These are phyloP conservation scores for Dioscorea alata DNA, from an alignment of 106 monocot genomes.

Conservation along the genomic window DNA sequence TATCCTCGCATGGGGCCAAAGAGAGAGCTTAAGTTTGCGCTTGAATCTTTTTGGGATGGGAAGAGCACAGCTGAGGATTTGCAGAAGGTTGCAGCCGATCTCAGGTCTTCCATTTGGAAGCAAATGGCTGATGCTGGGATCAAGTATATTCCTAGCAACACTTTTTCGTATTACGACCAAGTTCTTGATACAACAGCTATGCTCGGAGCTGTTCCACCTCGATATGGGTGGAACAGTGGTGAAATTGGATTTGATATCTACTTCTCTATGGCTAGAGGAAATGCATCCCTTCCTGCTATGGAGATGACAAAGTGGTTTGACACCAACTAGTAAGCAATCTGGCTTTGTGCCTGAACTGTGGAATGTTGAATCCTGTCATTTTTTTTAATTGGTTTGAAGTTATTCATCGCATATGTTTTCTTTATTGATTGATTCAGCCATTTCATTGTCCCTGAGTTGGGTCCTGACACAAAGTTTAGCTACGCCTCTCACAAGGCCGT, in stretches of 20 bases:
- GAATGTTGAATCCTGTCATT: neutral
- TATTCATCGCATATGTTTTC: neutral
- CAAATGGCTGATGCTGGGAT: conserved; percentile 49
- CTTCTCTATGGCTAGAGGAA: conserved; percentile 97
- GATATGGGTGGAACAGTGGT: conserved; percentile 77
- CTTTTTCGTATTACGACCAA: conserved; percentile 49
- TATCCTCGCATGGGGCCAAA: conserved; percentile 58
- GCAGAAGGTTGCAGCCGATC: conserved; percentile 43
- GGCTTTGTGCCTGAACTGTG: neutral
- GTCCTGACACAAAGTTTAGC: conserved; percentile 75
- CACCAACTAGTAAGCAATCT: conserved; percentile 91
- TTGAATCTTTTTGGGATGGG: conserved; percentile 55
- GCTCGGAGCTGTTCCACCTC: conserved; percentile 91
- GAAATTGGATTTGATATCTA: conserved; percentile 88
- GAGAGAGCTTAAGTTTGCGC: conserved; percentile 60
- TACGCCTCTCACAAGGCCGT: conserved; percentile 96
- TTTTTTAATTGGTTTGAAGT: neutral
- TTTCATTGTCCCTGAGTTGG: conserved; percentile 84
- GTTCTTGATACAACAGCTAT: conserved; percentile 78
- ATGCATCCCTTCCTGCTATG: conserved; percentile 95
- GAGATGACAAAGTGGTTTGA: conserved; percentile 99
- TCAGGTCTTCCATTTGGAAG: conserved; percentile 50
- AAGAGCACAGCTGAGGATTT: conserved; percentile 43
- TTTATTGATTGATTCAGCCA: conserved; percentile 35
- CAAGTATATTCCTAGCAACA: conserved; percentile 57